Conservation (phyloP, 208 protist genomes). For the Leishmania tropica region DNA sequence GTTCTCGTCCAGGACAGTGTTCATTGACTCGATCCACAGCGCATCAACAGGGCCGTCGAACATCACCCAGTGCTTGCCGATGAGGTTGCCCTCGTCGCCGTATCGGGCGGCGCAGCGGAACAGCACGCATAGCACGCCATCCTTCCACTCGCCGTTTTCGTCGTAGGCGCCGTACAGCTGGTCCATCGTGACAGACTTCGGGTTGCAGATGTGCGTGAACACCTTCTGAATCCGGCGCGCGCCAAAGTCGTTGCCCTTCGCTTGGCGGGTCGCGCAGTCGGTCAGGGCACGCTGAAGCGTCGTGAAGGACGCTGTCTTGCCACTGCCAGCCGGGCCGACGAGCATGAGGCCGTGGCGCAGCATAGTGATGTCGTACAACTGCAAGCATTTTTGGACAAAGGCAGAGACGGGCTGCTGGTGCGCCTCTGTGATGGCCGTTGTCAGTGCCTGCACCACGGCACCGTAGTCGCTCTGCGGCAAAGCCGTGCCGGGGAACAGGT, state of each 20-base stretch:
- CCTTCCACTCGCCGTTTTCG: slow-evolving; percentile 96
- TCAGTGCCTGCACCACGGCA: slow-evolving; percentile 83
- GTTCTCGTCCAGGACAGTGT: slow-evolving; percentile 96
- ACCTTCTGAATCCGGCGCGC: slow-evolving; percentile 87
- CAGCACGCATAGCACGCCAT: slow-evolving; percentile 96
- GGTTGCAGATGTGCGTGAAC: slow-evolving; percentile 95
- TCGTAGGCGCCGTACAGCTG: slow-evolving; percentile 98
- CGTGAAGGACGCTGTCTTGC: slow-evolving; percentile 95
- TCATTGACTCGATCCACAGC: slow-evolving; percentile 97
- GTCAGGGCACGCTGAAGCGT: slow-evolving; percentile 86
- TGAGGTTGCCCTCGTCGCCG: slow-evolving; percentile 77
- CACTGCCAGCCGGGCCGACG: slow-evolving; percentile 95
- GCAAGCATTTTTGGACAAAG: slow-evolving; percentile 97
- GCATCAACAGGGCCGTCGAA: slow-evolving; percentile 98
- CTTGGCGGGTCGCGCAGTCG: slow-evolving; percentile 70
- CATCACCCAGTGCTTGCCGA: slow-evolving; percentile 96
- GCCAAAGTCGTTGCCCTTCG: slow-evolving; percentile 71
- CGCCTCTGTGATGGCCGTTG: slow-evolving; percentile 54
- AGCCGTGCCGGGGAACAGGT: slow-evolving; percentile 97
- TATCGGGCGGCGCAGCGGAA: slow-evolving; percentile 93
- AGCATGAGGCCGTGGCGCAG: slow-evolving; percentile 99
- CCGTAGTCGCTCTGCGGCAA: slow-evolving; percentile 95
- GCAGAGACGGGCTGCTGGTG: slow-evolving; percentile 89
- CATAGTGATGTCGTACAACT: slow-evolving; percentile 98
- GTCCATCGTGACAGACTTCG: slow-evolving; percentile 98